Evolutionary conservation across 352 stramenopile genomes (phyloP).

Genomic region (Phytophthora sojae): DNA sequence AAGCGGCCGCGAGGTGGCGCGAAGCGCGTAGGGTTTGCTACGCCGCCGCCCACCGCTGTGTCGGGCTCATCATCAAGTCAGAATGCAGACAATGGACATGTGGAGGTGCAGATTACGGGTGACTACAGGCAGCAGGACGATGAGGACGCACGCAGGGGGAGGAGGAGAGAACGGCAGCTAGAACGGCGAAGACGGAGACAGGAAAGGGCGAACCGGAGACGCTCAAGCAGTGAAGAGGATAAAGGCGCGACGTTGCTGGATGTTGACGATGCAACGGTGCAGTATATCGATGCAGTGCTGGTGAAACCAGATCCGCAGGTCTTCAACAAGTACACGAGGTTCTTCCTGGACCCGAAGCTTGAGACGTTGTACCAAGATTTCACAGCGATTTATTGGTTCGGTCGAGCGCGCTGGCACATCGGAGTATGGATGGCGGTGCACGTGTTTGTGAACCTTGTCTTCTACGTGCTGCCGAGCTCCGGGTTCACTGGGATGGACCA

Average conservation of each 20-base stretch:
- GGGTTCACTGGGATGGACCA: conserved; percentile 73
- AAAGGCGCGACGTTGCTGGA: conserved; percentile 45
- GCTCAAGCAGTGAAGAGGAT: conserved; percentile 25
- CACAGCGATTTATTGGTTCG: conserved; percentile 85
- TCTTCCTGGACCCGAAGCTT: conserved; percentile 79
- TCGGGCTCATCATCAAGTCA: conserved; percentile 24
- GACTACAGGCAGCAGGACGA: conserved; percentile 28
- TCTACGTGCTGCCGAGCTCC: conserved; percentile 65
- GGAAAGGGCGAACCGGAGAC: conserved; percentile 29
- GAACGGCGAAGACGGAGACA: conserved; percentile 23
- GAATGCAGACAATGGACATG: conserved; percentile 11
- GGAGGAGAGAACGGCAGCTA: conserved; percentile 29
- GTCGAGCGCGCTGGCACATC: conserved; percentile 77
- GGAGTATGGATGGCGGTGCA: conserved; percentile 78
- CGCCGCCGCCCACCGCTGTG: conserved; percentile 15
- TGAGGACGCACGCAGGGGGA: conserved; percentile 20
- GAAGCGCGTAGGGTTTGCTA: conserved; percentile 40
- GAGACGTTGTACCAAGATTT: conserved; percentile 89
- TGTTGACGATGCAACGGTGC: conserved; percentile 65
- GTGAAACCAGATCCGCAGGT: conserved; percentile 76
- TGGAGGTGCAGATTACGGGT: conserved; percentile 17
- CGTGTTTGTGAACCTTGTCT: conserved; percentile 71
- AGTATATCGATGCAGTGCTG: conserved; percentile 79
- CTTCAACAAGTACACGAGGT: conserved; percentile 83
- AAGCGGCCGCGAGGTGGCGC: conserved; percentile 31